Base-by-base conservation (phyloP, 208 protist genomes). In the Zelonia costaricensis region DNA sequence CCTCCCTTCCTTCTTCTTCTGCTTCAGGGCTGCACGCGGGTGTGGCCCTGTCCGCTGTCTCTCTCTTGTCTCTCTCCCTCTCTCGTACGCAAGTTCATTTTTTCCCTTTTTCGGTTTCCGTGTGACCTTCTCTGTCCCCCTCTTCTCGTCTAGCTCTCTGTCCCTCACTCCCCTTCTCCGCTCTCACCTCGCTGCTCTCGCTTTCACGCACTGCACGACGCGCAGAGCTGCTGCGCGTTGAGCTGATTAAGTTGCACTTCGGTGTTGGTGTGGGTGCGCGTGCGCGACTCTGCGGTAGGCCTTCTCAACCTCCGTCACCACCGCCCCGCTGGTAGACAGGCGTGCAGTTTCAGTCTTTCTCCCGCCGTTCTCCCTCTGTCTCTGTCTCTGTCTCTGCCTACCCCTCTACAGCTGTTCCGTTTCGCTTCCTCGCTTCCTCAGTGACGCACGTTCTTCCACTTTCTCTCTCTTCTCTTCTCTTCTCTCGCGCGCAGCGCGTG, bases 381-480 rank as follows among this genome's bases (percentile, higher is more conserved):
- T 62, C 27, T 27, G 6, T 18, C 44, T 62, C 43, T 36, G 10
- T 35, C 44, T 27, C 15, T 13, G 16, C 23, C 35, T 36, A 15
- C 18, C 30, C 15, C 38, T 54, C 8, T 8, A 8, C 30, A 35
- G 46, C 13, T 4, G 25, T 16, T 39, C 2, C 16, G 10, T 40
- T 54, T 31, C 43, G 28, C 16, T 22, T 31, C 23, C 18, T 27
- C 39, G 9, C 28, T n/a, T n/a, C n/a, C n/a, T n/a, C n/a, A n/a
- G n/a, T n/a, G n/a, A n/a, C n/a, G n/a, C n/a, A n/a, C n/a, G 10
- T 49, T 15, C 30, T 62, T 49, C 22, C 42, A 36, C 22, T 46
- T 62, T 39, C 18, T 69, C 22, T 55, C 30, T 20, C 12, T 43
- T 27, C 2, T 68, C 18, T 62, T 38, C n/a, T n/a, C n/a, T n/a